Evolutionary conservation across 2,329 filamentous ascomycete species (phyloP).

Genomic region (Xylogone sp.): DNA sequence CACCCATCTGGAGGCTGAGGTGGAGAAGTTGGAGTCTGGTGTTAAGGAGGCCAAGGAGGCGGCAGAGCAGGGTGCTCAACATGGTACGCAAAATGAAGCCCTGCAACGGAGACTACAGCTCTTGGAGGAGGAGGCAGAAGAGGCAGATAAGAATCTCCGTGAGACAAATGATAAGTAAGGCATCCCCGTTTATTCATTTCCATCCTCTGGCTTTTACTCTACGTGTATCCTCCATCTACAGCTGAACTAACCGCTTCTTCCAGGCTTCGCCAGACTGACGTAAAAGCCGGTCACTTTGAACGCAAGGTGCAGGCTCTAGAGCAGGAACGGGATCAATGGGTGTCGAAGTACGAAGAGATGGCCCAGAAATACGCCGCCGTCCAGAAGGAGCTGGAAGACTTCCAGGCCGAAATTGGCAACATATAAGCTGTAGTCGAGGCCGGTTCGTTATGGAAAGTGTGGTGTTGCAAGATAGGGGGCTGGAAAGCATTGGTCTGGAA

Average conservation of each 20-base stretch:
- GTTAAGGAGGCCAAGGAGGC: conserved; percentile 86
- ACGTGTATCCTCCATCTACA: not conserved
- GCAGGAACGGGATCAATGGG: conserved; percentile 87
- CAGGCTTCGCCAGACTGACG: conserved; percentile 97
- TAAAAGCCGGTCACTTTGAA: conserved; percentile 98
- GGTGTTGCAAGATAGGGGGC: not conserved
- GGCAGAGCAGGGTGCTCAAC: conserved; percentile 75
- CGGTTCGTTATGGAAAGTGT: not conserved
- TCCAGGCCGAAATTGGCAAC: conserved; percentile 88
- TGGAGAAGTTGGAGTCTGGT: conserved; percentile 84
- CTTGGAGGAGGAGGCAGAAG: conserved; percentile 96
- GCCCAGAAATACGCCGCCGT: conserved; percentile 77
- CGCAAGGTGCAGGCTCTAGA: conserved; percentile 98
- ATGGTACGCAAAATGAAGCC: conserved; percentile 86
- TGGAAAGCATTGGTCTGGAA: not conserved
- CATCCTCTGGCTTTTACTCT: conserved; percentile 1
- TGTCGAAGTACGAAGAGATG: conserved; percentile 98
- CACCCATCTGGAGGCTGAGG: conserved; percentile 80
- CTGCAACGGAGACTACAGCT: conserved; percentile 90
- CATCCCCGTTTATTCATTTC: not conserved
- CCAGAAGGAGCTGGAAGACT: conserved; percentile 88
- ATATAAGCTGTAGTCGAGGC: conserved; percentile 56
- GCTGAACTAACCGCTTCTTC: conserved; percentile 17
- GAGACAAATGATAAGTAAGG: conserved; percentile 98
- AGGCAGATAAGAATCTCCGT: conserved; percentile 91